These are phyloP conservation scores for Trichosanthes cucumerina DNA, from an alignment of 306 rosid genomes.

Conservation along the genomic window DNA sequence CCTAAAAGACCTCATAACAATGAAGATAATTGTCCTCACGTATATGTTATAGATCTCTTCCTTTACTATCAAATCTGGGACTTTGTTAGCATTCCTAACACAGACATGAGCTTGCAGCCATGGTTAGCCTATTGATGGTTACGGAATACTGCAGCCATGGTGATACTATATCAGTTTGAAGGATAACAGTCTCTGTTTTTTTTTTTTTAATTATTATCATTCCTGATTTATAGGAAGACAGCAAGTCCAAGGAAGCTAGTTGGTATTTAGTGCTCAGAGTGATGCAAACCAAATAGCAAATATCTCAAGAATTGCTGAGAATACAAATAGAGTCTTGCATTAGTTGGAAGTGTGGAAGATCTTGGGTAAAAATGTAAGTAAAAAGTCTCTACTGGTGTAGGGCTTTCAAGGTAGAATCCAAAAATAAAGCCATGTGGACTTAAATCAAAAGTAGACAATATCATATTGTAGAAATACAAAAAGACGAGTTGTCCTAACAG, in stretches of 20 bases:
- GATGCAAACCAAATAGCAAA: neutral
- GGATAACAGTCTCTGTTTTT: slow-evolving; percentile 10
- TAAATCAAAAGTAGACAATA: neutral
- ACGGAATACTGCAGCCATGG: slow-evolving; percentile 7
- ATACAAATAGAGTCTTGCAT: neutral
- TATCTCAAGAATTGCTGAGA: neutral
- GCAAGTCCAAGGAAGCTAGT: neutral
- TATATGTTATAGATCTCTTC: no score
- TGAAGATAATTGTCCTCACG: no score
- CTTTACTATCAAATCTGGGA: no score
- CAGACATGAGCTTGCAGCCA: no score
- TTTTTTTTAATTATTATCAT: slow-evolving; percentile 25
- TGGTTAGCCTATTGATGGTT: slow-evolving; percentile 18
- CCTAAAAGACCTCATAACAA: no score
- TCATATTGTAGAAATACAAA: no score
- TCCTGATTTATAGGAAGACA: neutral
- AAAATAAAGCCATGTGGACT: neutral
- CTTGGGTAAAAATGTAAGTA: neutral
- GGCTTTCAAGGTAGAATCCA: neutral
- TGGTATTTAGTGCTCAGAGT: neutral
- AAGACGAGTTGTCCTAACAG: no score
- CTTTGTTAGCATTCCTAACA: no score
- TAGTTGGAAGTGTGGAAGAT: neutral
- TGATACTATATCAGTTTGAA: neutral
- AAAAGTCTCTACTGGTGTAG: slow-evolving; percentile 14